A percentile compares a stretch with the other conserved stretches of the same genome.
phyloP scores from a whole-genome alignment of 345 rosid genomes.

The Abelmoschus esculentus region DNA sequence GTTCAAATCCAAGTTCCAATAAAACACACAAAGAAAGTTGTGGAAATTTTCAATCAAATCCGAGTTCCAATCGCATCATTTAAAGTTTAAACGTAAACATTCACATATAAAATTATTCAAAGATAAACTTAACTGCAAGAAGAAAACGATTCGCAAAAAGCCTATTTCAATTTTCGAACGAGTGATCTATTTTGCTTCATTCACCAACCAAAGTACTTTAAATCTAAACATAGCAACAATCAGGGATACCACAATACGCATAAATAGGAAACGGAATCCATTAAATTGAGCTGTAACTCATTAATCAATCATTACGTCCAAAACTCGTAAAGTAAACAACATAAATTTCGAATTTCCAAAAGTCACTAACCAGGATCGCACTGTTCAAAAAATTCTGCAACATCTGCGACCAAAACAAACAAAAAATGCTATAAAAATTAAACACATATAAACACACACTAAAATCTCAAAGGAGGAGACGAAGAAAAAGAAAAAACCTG shows the following conservation, averaged over 20 bases:
- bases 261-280: neutral
- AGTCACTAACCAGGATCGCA: constrained; percentile 70
- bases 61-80: neutral
- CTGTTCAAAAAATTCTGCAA: constrained; percentile 51
- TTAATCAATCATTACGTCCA: neutral
- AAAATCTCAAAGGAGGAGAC: neutral
- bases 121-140: too few species aligned
- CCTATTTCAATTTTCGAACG: neutral
- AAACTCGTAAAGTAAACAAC: neutral
- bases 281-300: neutral
- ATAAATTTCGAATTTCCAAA: neutral
- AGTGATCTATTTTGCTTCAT: neutral
- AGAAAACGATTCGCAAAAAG: neutral
- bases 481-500: constrained; percentile 32
- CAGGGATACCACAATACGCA: neutral
- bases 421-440: neutral
- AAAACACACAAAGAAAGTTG: neutral
- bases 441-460: neutral
- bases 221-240: neutral
- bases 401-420: constrained; percentile 43
- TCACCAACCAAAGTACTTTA: neutral
- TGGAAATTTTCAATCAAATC: neutral
- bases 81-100: neutral
- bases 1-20: neutral
- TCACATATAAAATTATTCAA: neutral